Evolutionary conservation across 1,139 yeast genomes (phyloP), one percentile per base, ranked within the genome.

Genomic region (Candida sp.): DNA sequence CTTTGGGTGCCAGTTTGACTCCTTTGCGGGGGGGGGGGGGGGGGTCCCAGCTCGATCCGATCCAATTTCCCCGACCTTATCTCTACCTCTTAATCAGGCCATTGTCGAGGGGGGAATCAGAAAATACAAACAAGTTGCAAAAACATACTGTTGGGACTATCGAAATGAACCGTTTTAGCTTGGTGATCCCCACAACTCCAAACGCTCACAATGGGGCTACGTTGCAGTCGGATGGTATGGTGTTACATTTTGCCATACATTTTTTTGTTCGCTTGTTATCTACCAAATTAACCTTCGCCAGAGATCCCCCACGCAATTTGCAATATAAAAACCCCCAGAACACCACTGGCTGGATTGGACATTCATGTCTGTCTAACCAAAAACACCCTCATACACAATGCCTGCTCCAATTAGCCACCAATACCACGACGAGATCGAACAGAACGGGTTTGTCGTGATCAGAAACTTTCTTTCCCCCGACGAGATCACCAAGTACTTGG

Each of bases 401-500:
- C 63, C 63, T 17, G 51, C 52, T n/a, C 48, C 50, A 32, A 37
- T 51, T 27, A 34, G 54, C 9, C 58, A 58, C 35, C 50, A 55
- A 46, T 44, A 66, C 53, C 72, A 68, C 56, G 70, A 68, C 49
- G 72, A 75, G 51, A 74, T 80, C 40, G 77, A 69, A 42, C 67
- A 72, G 42, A 64, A 71, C 42, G 85, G 85, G 2, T 81, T 71
- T 63, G 71, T 78, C 3, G 68, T 81, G 9, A 64, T 81, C 45
- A 68, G 78, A 45, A 64, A 65, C 35, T 76, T 81, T 47, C 72
- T 81, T 39, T 61, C 73, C 6, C 70, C 70, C 3, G 72, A 73
- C 40, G 84, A 81, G 56, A 61, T 80, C 39, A 68, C 63, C 27
- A 56, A 60, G 39, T 80, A 78, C 59, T 63, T 63, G 46, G 53